Evolutionary conservation across 441 rosid species (phyloP).

Genomic region (Daphne laureola): DNA sequence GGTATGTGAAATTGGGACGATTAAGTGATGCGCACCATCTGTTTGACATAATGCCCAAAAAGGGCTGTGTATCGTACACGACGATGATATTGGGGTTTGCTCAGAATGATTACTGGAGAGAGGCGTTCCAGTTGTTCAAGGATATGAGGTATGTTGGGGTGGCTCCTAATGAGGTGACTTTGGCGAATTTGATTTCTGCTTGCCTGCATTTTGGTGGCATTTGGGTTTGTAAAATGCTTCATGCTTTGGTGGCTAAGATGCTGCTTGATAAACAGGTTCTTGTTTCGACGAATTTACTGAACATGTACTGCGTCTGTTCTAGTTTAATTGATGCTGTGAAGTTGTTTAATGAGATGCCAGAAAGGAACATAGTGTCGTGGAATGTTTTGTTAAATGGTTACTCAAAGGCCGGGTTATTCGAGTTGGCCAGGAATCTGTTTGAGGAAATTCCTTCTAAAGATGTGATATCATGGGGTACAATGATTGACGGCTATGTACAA

Average conservation of each 20-base stretch:
- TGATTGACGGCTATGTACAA: slow-evolving; percentile 54
- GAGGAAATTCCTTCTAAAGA: slow-evolving; percentile 43
- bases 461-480: slow-evolving; percentile 71
- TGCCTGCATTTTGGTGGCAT: slow-evolving; percentile 46
- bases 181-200: slow-evolving; percentile 51
- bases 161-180: slow-evolving; percentile 50
- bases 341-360: slow-evolving; percentile 62
- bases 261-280: slow-evolving; percentile 34
- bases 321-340: slow-evolving; percentile 47
- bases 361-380: slow-evolving; percentile 61
- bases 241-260: slow-evolving; percentile 47
- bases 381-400: slow-evolving; percentile 86
- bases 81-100: slow-evolving; percentile 67
- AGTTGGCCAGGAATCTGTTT: slow-evolving; percentile 48
- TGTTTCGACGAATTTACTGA: slow-evolving; percentile 61
- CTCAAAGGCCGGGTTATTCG: slow-evolving; percentile 54
- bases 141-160: slow-evolving; percentile 49
- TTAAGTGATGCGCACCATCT: slow-evolving; percentile 43
- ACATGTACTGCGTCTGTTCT: slow-evolving; percentile 47
- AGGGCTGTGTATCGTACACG: slow-evolving; percentile 58
- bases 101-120: slow-evolving; percentile 34
- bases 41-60: slow-evolving; percentile 61
- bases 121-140: slow-evolving; percentile 45
- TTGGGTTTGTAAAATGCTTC: slow-evolving; percentile 52
- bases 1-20: slow-evolving; percentile 38